Base-by-base conservation (phyloP, 257 asterid species). In the Solanum microdontum region DNA sequence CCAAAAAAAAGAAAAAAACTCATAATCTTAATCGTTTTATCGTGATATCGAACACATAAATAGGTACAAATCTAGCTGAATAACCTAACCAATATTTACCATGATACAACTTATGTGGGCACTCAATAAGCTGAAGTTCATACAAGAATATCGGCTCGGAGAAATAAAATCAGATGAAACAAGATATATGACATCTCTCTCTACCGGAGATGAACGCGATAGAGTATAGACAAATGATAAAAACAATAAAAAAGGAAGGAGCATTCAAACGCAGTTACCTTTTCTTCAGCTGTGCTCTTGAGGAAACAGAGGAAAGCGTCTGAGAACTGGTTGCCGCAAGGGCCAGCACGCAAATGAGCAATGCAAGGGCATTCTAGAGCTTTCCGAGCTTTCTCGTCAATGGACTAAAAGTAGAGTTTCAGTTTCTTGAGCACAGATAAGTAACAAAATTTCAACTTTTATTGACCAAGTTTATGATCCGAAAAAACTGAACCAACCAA, bases 231-330 rank as follows among this genome's bases (percentile, higher is more conserved):
- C 30, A 37, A 21, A 28, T 10, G 15, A 39, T 82, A 33, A 48
- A 11, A 8, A 45, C 14, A 21, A 73, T 17, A n/a, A 86, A 12
- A 7, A 58, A 34, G 26, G 5, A 32, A 11, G 40, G 13, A 12
- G 26, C 19, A 43, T 28, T 23, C 1, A 32, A n/a, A 87, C 2
- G 7, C 34, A 21, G 82, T 34, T 86, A 90, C 93, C 92, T 95
- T 95, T 85, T 94, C 98, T 64, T 92, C 95, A 86, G 98, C 92
- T 3, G 95, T 92, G 94, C 99, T 97, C 93, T 94, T 97, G 90
- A 97, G 96, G 77, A 95, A 97, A 83, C 99, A 97, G 37, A 94
- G 92, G 82, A 97, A 97, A 66, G 99, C 99, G 74, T 92, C 93
- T 1, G 99, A 97, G 82, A 97, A 97, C 87, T 91, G 99, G 86